Evolutionary conservation across 768 basidiomycete genomes (phyloP).

Genomic region (Botryobasidium botryosum): DNA sequence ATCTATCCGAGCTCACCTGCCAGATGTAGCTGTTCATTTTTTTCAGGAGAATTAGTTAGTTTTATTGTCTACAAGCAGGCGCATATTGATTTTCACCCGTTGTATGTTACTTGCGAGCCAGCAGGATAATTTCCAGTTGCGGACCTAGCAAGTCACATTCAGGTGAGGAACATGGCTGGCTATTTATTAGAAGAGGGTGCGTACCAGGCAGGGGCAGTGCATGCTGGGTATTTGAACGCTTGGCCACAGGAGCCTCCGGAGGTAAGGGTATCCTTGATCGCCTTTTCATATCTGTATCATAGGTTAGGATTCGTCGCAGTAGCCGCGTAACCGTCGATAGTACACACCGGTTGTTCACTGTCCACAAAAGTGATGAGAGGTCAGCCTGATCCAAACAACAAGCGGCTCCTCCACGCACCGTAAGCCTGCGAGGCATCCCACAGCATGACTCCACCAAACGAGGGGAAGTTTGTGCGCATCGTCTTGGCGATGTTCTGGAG

Average conservation of each 20-base stretch:
- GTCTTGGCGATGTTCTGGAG: slow-evolving; percentile 4
- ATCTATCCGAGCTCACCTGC: slow-evolving; percentile 3
- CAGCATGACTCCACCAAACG: slow-evolving; percentile 12
- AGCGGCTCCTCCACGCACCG: neutral
- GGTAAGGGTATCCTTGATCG: slow-evolving; percentile 7
- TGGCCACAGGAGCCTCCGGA: slow-evolving; percentile 7
- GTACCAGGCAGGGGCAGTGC: neutral
- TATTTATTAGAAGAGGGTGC: neutral
- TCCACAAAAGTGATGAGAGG: neutral
- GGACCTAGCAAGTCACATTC: slow-evolving; percentile 2
- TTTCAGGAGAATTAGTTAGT: neutral
- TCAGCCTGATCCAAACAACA: neutral
- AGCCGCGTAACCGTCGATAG: neutral
- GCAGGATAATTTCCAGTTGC: neutral
- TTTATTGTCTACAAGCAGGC: neutral
- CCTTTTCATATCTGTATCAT: slow-evolving; percentile 1
- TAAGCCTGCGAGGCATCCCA: slow-evolving; percentile 12
- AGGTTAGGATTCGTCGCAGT: neutral
- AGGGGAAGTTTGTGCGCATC: slow-evolving; percentile 8
- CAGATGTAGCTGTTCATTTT: slow-evolving; percentile 10
- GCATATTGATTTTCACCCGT: no score
- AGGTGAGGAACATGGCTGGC: neutral
- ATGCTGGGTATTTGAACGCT: slow-evolving; percentile 3
- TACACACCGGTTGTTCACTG: neutral
- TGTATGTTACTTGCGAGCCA: slow-evolving; percentile 1